Evolutionary conservation across 164 flowering plant species (phyloP).

Genomic region (Nymphaea colorata): DNA sequence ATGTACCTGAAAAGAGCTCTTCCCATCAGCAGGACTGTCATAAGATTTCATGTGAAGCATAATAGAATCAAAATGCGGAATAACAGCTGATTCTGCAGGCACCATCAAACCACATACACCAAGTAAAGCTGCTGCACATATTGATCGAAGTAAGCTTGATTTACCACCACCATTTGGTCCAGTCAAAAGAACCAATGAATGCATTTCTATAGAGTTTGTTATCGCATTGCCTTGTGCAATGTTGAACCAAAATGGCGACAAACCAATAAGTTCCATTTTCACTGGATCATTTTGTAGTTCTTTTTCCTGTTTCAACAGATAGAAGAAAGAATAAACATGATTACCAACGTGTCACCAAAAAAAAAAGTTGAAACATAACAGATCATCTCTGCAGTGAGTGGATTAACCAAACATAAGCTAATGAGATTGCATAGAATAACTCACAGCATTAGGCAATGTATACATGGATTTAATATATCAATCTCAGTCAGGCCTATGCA

Average conservation of each 20-base stretch:
- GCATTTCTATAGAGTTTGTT: slow-evolving; percentile 67
- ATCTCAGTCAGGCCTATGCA: no score
- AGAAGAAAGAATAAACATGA: neutral
- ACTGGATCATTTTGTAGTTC: slow-evolving; percentile 18
- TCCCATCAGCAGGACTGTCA: slow-evolving; percentile 97
- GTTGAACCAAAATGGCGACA: slow-evolving; percentile 96
- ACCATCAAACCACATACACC: slow-evolving; percentile 97
- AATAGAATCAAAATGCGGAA: slow-evolving; percentile 90
- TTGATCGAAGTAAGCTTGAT: slow-evolving; percentile 89
- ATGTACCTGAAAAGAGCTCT: slow-evolving; percentile 91
- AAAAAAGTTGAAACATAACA: no score
- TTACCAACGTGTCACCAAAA: no score
- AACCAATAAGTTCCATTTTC: slow-evolving; percentile 54
- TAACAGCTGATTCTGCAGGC: slow-evolving; percentile 77
- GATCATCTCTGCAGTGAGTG: no score
- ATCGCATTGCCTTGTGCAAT: slow-evolving; percentile 74
- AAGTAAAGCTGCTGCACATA: slow-evolving; percentile 87
- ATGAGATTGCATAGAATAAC: no score
- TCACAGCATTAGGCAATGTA: no score
- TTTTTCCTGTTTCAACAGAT: slow-evolving; percentile 26
- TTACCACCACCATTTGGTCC: slow-evolving; percentile 99
- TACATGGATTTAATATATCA: no score
- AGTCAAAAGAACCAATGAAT: slow-evolving; percentile 77
- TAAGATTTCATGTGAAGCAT: slow-evolving; percentile 98
- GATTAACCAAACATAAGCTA: no score